Conservation (phyloP, 2,329 filamentous ascomycete genomes). For the Pestalotiopsis sp. region DNA sequence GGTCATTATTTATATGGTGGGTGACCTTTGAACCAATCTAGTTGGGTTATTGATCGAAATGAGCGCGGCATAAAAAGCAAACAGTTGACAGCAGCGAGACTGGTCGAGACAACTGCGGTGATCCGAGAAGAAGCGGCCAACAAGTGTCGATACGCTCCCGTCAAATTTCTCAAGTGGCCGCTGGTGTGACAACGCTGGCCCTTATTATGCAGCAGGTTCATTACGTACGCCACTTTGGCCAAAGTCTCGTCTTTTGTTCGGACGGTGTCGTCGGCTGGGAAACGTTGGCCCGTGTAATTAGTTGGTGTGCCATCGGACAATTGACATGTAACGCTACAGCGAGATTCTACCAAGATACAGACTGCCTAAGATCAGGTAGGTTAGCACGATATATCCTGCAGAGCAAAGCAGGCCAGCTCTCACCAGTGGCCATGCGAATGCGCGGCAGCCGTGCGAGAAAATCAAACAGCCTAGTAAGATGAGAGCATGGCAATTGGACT, state of each 20-base stretch:
- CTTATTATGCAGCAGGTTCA: not conserved
- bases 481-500: not conserved
- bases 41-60: not conserved
- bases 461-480: not conserved
- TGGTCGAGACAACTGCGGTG: not conserved
- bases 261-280: not conserved
- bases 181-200: no score
- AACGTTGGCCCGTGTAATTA: not conserved
- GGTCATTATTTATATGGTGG: no score
- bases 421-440: not conserved
- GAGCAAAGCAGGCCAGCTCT: not conserved
- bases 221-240: not conserved
- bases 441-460: conserved; percentile 7
- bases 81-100: not conserved
- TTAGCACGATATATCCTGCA: not conserved
- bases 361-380: no score
- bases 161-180: not conserved
- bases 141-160: not conserved
- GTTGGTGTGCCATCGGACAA: not conserved
- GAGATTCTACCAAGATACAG: no score
- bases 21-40: not conserved
- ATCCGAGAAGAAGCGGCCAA: not conserved
- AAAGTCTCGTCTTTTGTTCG: not conserved
- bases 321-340: not conserved
- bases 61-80: not conserved